Percentiles rank a stretch among this genome's conserved stretches.
phyloP scores from a whole-genome alignment of 2,329 filamentous ascomycete genomes.

The Xylariales sp. region DNA sequence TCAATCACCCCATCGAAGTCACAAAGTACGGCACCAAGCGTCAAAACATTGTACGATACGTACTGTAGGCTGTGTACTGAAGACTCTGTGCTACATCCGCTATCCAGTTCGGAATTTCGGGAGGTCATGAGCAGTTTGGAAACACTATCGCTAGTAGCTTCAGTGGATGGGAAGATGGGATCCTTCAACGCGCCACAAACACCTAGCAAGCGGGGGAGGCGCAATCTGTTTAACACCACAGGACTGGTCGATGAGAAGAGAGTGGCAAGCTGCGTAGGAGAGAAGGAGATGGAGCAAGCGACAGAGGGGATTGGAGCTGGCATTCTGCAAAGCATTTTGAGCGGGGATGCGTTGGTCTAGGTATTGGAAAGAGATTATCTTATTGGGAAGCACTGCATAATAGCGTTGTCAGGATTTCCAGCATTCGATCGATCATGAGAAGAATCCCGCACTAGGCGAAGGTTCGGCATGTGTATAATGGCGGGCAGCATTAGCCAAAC shows the following conservation, averaged over 20 bases:
- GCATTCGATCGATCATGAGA: too few relatives aligned
- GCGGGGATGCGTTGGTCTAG: constrained; percentile 55
- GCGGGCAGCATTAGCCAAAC: too few relatives aligned
- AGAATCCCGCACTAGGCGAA: too few relatives aligned
- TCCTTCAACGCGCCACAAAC: constrained; percentile 62
- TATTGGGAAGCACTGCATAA: constrained; percentile 11
- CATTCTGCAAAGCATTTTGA: constrained; percentile 59
- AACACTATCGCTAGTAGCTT: constrained; percentile 74
- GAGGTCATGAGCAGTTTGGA: constrained; percentile 90
- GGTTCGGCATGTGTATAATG: too few relatives aligned
- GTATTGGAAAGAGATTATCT: constrained; percentile 7
- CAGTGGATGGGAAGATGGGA: constrained; percentile 64
- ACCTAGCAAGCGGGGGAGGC: constrained; percentile 65
- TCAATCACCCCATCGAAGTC: constrained; percentile 57
- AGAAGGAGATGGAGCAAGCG: constrained; percentile 71
- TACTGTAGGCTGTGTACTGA: constrained; percentile 80
- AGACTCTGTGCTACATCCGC: constrained; percentile 83
- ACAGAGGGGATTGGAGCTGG: constrained; percentile 59
- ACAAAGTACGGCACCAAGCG: constrained; percentile 63
- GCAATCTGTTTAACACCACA: constrained; percentile 43
- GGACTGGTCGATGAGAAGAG: constrained; percentile 67
- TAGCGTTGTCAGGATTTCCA: constrained; percentile 13
- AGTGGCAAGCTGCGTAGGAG: constrained; percentile 74
- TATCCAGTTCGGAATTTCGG: constrained; percentile 88
- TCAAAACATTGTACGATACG: constrained; percentile 79